A percentile compares a stretch with the other conserved stretches of the same genome.
phyloP scores from a whole-genome alignment of 768 basidiomycete species.

The Boletus sp. region DNA sequence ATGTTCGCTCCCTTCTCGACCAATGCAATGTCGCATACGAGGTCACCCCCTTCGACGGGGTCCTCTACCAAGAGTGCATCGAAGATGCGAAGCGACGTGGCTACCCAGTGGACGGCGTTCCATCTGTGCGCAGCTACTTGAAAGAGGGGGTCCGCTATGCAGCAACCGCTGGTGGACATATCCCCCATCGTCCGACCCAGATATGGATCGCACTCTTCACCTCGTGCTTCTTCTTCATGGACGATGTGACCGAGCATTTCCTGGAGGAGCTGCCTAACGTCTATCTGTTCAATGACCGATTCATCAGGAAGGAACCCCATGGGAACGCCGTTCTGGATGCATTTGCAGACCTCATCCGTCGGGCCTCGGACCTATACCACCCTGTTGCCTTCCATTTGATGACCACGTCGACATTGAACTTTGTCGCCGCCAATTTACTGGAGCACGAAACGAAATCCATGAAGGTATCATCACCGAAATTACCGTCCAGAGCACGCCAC shows the following conservation, averaged over 20 bases:
- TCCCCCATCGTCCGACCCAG: background rate
- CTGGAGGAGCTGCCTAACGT: background rate
- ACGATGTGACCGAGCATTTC: conserved; percentile 22
- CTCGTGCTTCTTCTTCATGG: conserved; percentile 29
- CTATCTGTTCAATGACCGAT: background rate
- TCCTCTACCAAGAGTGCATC: background rate
- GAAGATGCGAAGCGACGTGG: background rate
- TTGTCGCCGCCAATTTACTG: conserved; percentile 12
- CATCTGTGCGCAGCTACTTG: background rate
- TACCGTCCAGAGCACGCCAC: background rate
- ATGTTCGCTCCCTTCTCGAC: background rate
- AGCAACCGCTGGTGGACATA: background rate
- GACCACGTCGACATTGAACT: conserved; percentile 33
- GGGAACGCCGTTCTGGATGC: conserved; percentile 28
- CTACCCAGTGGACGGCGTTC: background rate
- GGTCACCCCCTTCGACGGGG: background rate
- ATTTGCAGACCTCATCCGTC: conserved; percentile 28
- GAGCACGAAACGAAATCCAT: conserved; percentile 28
- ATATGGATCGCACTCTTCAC: conserved; percentile 36
- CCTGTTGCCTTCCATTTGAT: conserved; percentile 31
- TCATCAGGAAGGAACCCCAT: conserved; percentile 15
- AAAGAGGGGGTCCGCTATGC: background rate
- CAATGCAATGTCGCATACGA: background rate
- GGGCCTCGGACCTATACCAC: conserved; percentile 23
- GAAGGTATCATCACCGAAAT: conserved; percentile 7